These are phyloP conservation scores for Zoysia matrella DNA, from an alignment of 202 grass and related monocot species.

Conservation along the genomic window DNA sequence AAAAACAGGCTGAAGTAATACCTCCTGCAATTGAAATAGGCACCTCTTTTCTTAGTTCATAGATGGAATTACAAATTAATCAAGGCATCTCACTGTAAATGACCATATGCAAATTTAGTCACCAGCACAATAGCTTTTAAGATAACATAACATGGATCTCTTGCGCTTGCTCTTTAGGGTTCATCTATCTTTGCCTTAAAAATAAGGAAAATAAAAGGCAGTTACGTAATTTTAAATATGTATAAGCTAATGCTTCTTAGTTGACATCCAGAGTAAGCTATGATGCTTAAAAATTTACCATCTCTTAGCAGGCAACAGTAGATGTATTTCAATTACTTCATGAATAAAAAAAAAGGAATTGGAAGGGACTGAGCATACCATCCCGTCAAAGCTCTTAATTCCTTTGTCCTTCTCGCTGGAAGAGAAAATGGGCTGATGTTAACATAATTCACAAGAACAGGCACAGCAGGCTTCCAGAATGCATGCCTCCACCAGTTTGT, in stretches of 20 bases:
- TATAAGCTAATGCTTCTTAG: not conserved
- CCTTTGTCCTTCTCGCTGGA: constrained; percentile 83
- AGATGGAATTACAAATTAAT: constrained; percentile 1
- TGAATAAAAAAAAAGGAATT: constrained; percentile 18
- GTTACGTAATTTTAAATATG: constrained; percentile 11
- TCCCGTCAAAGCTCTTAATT: constrained; percentile 83
- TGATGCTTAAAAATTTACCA: not conserved
- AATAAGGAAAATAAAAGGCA: not conserved
- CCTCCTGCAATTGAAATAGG: constrained; percentile 63
- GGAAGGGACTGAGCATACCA: constrained; percentile 51
- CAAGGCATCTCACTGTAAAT: not conserved
- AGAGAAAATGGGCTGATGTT: constrained; percentile 79
- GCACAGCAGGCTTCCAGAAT: constrained; percentile 52
- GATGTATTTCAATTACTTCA: not conserved
- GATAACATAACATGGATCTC: not conserved
- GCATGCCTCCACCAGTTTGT: constrained; percentile 67
- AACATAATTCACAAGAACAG: constrained; percentile 55
- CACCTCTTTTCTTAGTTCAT: not conserved
- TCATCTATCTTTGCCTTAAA: not conserved
- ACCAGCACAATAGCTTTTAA: not conserved
- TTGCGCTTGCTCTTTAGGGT: not conserved
- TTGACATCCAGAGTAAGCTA: not conserved
- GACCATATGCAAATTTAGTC: not conserved
- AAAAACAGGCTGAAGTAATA: constrained; percentile 91
- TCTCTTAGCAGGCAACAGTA: constrained; percentile 7